These are phyloP conservation scores for Geotrichum aggregatum DNA, from an alignment of 1,139 yeast species.

Conservation along the genomic window DNA sequence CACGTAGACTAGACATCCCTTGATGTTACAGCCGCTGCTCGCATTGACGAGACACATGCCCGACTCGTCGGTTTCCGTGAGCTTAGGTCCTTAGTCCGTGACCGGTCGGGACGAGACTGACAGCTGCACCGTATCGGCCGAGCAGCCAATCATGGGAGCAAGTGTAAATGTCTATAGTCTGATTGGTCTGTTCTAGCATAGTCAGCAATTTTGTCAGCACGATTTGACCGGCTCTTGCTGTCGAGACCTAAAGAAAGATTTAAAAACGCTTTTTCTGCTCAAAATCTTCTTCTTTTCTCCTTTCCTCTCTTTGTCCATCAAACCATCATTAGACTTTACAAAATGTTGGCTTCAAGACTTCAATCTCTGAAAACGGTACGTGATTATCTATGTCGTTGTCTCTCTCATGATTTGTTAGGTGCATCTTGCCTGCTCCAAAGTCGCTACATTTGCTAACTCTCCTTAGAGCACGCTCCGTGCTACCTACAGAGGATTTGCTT, in stretches of 20 bases:
- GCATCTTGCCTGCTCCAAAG: neutral
- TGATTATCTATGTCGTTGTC: slow-evolving; percentile 5
- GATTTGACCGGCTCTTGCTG: too few species aligned
- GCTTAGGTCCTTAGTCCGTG: too few species aligned
- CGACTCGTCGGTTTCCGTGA: too few species aligned
- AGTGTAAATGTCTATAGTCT: too few species aligned
- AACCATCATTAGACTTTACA: slow-evolving; percentile 4
- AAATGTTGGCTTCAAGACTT: slow-evolving; percentile 6
- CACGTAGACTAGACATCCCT: too few species aligned
- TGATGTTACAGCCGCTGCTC: too few species aligned
- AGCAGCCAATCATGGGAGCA: too few species aligned
- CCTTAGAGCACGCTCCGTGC: slow-evolving; percentile 19
- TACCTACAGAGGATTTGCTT: slow-evolving; percentile 63
- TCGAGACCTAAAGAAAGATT: neutral
- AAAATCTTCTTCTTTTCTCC: slow-evolving; percentile 2
- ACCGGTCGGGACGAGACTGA: too few species aligned
- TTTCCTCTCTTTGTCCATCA: slow-evolving; percentile 7
- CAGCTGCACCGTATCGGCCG: too few species aligned
- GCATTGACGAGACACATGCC: too few species aligned
- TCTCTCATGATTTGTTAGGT: slow-evolving; percentile 4
- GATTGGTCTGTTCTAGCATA: too few species aligned
- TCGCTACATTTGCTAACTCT: slow-evolving; percentile 29
- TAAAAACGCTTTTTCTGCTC: slow-evolving; percentile 10
- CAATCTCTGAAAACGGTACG: slow-evolving; percentile 19
- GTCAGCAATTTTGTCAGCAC: too few species aligned